Evolutionary conservation across 192 early-diverging fungal genomes (phyloP), one percentile per base, ranked within the genome.

Genomic region (Glomus cerebriforme): DNA sequence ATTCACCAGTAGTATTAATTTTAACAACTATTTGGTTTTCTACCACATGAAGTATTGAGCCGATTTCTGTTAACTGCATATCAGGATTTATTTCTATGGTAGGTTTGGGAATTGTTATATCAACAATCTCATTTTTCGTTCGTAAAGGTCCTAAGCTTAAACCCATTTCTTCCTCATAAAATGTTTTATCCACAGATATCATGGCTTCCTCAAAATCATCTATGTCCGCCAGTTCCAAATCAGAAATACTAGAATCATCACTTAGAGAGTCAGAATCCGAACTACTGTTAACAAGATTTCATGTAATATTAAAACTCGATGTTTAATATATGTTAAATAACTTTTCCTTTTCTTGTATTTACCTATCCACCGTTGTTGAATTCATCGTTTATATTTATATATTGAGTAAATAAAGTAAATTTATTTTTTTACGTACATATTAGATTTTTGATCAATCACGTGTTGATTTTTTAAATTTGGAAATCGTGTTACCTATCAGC

Each of bases 11-110:
- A 8, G 75, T 68, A 9, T 59, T 78, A 34, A 89, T 82, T 79
- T 92, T 82, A 15, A 99, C 87, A 0, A 95, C 88, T 3, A 98
- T 86, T 9, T 90, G 86, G 63, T 90, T 88, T 7, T 91, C 92
- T 19, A 99, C 95, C 1, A 93, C 81, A 24, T 86, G 82, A 67
- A 91, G 85, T 54, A 99, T 81, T 5, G 64, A 37, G 27, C 97
- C 97, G 34, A 96, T 84, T 0, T 79, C 58, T 29, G 81, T 75
- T 7, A 95, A 72, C 15, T 86, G 66, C 1, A 86, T 82, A 24
- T 90, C 82, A 9, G 83, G 81, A 27, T 83, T 85, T 3, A 93
- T 81, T 13, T 81, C 67, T 34, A 89, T 79, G 1, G 83, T 74
- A 12, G 90, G 88, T 47, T 79, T 84, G 10, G 81, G 60, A 10